Evolutionary conservation across 805 yeast species (phyloP), one percentile per base, ranked within the genome.

Genomic region (Nakazawaea peltata): DNA sequence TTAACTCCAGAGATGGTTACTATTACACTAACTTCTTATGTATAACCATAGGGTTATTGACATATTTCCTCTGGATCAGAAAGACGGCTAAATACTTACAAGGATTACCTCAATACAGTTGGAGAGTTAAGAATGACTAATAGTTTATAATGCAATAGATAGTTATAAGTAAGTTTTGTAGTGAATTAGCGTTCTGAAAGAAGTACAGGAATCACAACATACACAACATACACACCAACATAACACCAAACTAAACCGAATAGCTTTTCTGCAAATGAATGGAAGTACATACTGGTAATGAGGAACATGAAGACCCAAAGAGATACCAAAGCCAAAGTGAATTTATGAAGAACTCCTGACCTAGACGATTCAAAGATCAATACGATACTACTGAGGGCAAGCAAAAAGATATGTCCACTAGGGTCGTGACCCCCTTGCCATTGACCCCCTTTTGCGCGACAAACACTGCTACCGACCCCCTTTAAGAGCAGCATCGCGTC

Each of bases 361-460:
- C n/a, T n/a, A n/a, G n/a, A n/a, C n/a, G n/a, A n/a, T 51, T 88
- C 96, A 37, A 75, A 74, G 49, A 82, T 63, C 44, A 90, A 49
- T 38, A 81, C 71, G 37, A 80, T 51, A 21, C 80, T 70, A 7
- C 84, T 67, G 40, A 80, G 81, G 4, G 80, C 69, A 30, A 90
- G 60, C 28, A 92, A 54, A 47, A 88, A 92, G 1, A 85, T 80
- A 52, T 92, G 98, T 0, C 98, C 98, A 41, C 90, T 80, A 4
- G 97, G 95, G 59, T 92, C 98, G 51, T 86, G 95, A 0, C 98
- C 98, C 1, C 95, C 86, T 6, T 45, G 41, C 92, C 90, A 82
- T 12, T 48, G 39, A 0, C 97, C 81, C 33, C 77, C 86, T 49
- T 71, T 19, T 41, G 51, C 34, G 53, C 92, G 56, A 53, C 92